Base-by-base conservation (phyloP, 805 yeast species). In the Saccharomyces mikatae region DNA sequence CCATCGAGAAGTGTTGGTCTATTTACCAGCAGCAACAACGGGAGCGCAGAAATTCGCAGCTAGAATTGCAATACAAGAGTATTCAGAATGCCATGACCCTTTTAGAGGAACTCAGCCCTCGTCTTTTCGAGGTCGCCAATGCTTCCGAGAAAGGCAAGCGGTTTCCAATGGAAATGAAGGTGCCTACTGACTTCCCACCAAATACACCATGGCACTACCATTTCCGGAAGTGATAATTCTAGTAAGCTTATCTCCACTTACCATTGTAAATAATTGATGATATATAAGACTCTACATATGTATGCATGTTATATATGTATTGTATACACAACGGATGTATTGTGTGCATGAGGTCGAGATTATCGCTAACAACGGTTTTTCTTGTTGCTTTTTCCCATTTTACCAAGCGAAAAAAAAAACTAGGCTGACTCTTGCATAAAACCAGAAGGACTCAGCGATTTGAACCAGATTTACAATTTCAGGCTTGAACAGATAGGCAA, bases 131-230 rank as follows among this genome's bases (percentile, higher is more conserved):
- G 52, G 75, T 74, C 31, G 95, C 96, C 10, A 84, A 81, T 62
- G 69, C 69, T 30, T 72, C 74, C 50, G 85, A 86, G 60, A 69
- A 70, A 47, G 76, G 76, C 51, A 79, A 80, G 60, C 75, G 89
- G 63, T 90, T 88, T 69, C 92, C 96, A 4, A 72, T 87, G 62
- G 97, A 92, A 65, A 68, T 89, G 69, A 82, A 94, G 65, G 82
- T 88, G 9, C 99, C 99, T 22, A 86, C 96, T 1, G 92, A 90
- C 54, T 88, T 76, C 57, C 99, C 99, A 13, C 87, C 97, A 21
- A 82, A 80, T 63, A 78, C 79, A 56, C 76, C 87, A 21, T 91
- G 97, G 97, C 82, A 83, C 54, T 80, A 80, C 63, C 80, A 82
- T 11, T 36, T 36, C 24, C 44, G 44, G 13, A 36, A 36, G 24